Conservation (phyloP, 805 yeast species). For the Geotrichum ghanense region DNA sequence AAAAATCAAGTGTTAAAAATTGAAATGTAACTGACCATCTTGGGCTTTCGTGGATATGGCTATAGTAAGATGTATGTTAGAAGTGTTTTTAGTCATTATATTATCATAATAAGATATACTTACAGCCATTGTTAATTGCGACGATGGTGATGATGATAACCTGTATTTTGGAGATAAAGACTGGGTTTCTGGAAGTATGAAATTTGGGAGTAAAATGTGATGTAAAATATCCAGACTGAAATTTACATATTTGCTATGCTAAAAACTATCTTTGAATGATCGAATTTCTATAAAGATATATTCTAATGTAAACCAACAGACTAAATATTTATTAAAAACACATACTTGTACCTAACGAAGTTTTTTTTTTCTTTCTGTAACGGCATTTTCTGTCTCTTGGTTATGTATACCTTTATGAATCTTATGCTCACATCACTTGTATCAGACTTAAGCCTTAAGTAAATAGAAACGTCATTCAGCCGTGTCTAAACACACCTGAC, state of each 20-base stretch:
- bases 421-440: no score
- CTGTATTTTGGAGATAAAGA: neutral
- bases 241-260: neutral
- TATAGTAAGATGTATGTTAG: neutral
- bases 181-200: neutral
- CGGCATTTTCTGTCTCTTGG: no score
- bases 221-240: neutral
- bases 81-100: neutral
- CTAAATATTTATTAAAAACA: no score
- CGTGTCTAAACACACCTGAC: no score
- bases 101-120: neutral
- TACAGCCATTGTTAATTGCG: neutral
- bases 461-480: no score
- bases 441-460: no score
- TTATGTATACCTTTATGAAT: no score
- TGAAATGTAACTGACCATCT: constrained; percentile 17
- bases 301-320: no score
- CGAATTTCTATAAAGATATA: no score
- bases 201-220: neutral
- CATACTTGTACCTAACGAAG: no score
- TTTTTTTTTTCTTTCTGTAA: no score
- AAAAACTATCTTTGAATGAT: no score
- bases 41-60: constrained; percentile 31
- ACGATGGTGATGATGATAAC: neutral
- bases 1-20: neutral